These are phyloP conservation scores for Phalaenopsis aphrodite DNA, from an alignment of 106 monocot species.

Conservation along the genomic window DNA sequence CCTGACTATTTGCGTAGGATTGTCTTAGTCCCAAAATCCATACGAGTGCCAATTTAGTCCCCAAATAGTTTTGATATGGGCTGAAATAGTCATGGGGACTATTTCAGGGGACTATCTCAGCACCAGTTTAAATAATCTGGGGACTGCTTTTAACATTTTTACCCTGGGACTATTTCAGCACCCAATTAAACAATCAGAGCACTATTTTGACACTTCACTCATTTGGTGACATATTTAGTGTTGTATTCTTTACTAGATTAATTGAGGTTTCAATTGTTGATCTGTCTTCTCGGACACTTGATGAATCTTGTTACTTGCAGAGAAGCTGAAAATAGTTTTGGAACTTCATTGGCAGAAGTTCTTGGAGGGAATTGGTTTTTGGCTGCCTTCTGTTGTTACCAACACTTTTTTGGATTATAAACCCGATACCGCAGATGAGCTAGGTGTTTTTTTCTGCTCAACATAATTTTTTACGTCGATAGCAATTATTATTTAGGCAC, in stretches of 20 bases:
- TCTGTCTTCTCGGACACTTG: not conserved
- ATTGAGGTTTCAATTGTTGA: not conserved
- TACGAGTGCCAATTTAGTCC: no score
- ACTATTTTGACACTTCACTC: no score
- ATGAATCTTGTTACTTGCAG: conserved; percentile 17
- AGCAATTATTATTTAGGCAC: not conserved
- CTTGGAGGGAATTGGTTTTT: conserved; percentile 75
- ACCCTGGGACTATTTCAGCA: no score
- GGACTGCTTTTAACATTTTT: no score
- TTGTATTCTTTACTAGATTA: not conserved
- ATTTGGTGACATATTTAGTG: not conserved
- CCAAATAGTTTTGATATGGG: no score
- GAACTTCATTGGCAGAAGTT: conserved; percentile 52
- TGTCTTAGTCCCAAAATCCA: no score
- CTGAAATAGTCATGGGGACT: no score
- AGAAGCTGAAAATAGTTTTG: conserved; percentile 42
- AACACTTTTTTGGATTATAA: conserved; percentile 59
- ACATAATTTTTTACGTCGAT: not conserved
- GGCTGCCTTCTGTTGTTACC: conserved; percentile 54
- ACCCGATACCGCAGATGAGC: conserved; percentile 51
- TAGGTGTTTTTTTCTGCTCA: conserved; percentile 29
- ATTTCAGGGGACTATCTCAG: no score
- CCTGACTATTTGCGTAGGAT: no score
- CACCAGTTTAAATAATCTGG: no score
- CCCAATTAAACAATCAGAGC: no score